Percentiles rank a stretch among this genome's conserved stretches.
Conservation (phyloP, 129 eudicot species). For the Flaveria brownii region DNA sequence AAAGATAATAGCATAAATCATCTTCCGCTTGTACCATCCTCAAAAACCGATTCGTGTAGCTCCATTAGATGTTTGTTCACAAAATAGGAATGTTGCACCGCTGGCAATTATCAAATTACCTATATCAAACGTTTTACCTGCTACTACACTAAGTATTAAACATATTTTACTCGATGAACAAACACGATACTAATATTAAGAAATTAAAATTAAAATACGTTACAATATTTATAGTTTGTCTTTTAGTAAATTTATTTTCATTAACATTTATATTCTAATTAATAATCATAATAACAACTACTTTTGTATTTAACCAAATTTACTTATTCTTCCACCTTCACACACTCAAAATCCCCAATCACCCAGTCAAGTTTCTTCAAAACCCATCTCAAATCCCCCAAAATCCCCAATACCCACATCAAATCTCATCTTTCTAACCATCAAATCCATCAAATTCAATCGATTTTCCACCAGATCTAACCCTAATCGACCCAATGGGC, state of each 20-base stretch:
- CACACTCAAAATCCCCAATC: conserved; percentile 24
- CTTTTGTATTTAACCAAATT: conserved; percentile 17
- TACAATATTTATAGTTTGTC: no score
- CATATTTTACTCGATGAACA: no score
- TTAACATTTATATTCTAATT: background rate
- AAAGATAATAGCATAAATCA: no score
- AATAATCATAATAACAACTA: background rate
- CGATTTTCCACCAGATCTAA: conserved; percentile 22
- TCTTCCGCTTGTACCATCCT: no score
- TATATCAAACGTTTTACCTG: no score
- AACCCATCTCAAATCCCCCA: conserved; percentile 11
- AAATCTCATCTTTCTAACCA: background rate
- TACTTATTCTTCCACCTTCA: conserved; percentile 23
- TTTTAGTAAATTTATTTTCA: background rate
- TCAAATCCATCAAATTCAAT: background rate
- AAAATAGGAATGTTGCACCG: no score
- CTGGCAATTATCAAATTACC: no score
- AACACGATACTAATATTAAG: no score
- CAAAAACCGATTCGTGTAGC: no score
- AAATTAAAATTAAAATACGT: no score
- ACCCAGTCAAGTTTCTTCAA: conserved; percentile 14
- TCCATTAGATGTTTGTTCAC: no score
- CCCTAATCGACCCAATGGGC: conserved; percentile 28
- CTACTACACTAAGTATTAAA: no score
- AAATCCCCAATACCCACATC: conserved; percentile 11